Percentiles rank a stretch among this genome's conserved stretches.
These are phyloP conservation scores for Penicillium sp. DNA, from an alignment of 2,329 filamentous ascomycete species.

Conservation along the genomic window DNA sequence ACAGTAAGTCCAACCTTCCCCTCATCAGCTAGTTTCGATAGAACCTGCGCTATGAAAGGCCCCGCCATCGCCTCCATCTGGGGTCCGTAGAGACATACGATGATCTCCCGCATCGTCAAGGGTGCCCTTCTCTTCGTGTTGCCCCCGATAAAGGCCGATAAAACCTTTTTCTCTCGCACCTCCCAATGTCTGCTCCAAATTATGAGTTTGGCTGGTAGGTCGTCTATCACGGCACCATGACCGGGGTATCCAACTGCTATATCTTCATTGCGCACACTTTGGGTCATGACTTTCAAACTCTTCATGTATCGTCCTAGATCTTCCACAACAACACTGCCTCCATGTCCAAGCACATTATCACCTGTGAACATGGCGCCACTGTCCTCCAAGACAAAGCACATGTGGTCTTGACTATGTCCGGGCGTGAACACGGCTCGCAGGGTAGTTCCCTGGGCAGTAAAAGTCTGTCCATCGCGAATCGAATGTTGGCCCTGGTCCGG, in stretches of 20 bases:
- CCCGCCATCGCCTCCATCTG: slow-evolving; percentile 1
- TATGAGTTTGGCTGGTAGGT: background rate
- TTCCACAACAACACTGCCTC: slow-evolving; percentile 10
- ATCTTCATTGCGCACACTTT: background rate
- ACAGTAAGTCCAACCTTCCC: background rate
- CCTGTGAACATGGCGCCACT: slow-evolving; percentile 8
- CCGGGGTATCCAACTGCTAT: slow-evolving; percentile 7
- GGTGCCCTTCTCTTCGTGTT: background rate
- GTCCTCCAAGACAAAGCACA: slow-evolving; percentile 9
- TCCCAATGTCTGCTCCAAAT: slow-evolving; percentile 7
- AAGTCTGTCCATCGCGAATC: slow-evolving; percentile 5
- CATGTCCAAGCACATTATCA: slow-evolving; percentile 10
- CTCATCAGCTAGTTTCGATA: slow-evolving; percentile 4
- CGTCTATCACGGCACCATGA: slow-evolving; percentile 7
- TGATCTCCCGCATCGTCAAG: background rate
- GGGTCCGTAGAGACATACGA: background rate
- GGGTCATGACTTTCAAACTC: slow-evolving; percentile 3
- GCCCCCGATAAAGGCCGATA: background rate
- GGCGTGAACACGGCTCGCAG: slow-evolving; percentile 7
- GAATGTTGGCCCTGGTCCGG: slow-evolving; percentile 1
- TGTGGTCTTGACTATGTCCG: slow-evolving; percentile 8
- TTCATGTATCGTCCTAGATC: slow-evolving; percentile 3
- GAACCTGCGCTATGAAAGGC: slow-evolving; percentile 1
- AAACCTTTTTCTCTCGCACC: background rate
- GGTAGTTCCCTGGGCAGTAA: background rate